These are phyloP conservation scores for Rossbeevera mucosa DNA, from an alignment of 768 basidiomycete species.

Conservation along the genomic window DNA sequence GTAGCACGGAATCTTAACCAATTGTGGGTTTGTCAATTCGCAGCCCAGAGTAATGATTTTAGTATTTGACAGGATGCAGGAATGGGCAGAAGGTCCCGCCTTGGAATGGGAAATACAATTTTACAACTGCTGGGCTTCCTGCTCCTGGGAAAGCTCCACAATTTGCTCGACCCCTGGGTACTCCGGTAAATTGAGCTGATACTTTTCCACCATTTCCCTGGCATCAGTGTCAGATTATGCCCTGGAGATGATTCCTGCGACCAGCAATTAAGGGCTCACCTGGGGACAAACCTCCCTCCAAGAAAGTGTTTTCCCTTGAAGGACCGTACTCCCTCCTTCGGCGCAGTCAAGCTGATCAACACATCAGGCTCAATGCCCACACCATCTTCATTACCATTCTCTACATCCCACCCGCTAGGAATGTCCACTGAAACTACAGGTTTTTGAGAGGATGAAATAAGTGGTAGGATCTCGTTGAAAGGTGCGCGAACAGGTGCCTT, in stretches of 20 bases:
- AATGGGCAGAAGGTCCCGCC: no score
- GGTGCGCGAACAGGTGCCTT: conserved; percentile 84
- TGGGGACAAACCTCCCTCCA: conserved; percentile 90
- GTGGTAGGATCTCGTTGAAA: conserved; percentile 70
- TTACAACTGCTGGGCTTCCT: conserved; percentile 8
- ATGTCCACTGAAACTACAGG: conserved; percentile 96
- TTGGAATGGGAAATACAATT: no score
- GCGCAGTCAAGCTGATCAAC: conserved; percentile 88
- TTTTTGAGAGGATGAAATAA: conserved; percentile 56
- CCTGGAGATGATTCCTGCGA: not conserved
- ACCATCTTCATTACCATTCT: conserved; percentile 57
- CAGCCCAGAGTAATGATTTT: not conserved
- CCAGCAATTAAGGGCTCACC: conserved; percentile 43
- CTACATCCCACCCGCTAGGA: conserved; percentile 95
- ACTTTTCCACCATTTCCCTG: conserved; percentile 72
- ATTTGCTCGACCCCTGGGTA: conserved; percentile 82
- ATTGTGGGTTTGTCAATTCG: not conserved
- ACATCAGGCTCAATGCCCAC: conserved; percentile 68
- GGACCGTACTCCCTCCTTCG: conserved; percentile 77
- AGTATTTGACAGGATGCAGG: not conserved
- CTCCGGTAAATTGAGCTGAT: conserved; percentile 70
- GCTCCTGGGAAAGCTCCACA: conserved; percentile 55
- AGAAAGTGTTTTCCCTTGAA: conserved; percentile 88
- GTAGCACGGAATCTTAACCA: no score
- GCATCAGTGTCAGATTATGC: conserved; percentile 1